Percentiles rank a stretch among this genome's conserved stretches.
Evolutionary conservation across 495 filamentous ascomycete genomes (phyloP).

Genomic region (Trichoderma erinaceum): DNA sequence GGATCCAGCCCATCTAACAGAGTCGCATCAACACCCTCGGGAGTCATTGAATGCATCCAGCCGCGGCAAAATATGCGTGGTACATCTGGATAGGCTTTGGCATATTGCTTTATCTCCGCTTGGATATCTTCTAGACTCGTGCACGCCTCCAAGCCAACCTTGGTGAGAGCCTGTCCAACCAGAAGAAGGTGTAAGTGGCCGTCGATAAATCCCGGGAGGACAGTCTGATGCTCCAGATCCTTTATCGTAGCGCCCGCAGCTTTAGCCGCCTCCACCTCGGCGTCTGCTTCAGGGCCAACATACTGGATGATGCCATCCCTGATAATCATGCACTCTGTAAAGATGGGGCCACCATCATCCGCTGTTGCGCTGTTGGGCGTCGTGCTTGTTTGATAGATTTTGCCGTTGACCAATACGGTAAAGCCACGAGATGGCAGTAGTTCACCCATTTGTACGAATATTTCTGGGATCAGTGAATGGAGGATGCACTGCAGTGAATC

Average conservation of each 20-base stretch:
- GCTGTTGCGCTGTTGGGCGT: not conserved
- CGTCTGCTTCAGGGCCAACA: conserved; percentile 35
- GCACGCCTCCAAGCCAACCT: conserved; percentile 49
- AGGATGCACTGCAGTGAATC: not conserved
- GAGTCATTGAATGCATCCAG: conserved; percentile 57
- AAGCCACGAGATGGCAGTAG: not conserved
- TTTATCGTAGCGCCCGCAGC: conserved; percentile 26
- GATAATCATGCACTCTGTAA: conserved; percentile 22
- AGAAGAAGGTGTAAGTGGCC: conserved; percentile 59
- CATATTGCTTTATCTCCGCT: conserved; percentile 42
- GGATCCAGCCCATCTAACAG: conserved; percentile 52
- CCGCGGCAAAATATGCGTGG: conserved; percentile 50
- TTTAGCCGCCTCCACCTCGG: conserved; percentile 25
- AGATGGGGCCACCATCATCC: not conserved
- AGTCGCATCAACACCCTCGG: conserved; percentile 42
- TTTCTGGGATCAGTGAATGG: not conserved
- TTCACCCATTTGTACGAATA: not conserved
- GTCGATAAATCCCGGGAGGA: conserved; percentile 61
- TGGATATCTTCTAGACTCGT: conserved; percentile 50
- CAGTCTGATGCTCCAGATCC: conserved; percentile 43
- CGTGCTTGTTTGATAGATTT: conserved; percentile 8
- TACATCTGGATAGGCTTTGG: conserved; percentile 40
- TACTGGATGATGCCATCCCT: conserved; percentile 26
- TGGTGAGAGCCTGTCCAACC: conserved; percentile 52
- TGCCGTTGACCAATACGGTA: not conserved